Conservation (phyloP, 345 rosid genomes). For the Eutrema heterophyllum region DNA sequence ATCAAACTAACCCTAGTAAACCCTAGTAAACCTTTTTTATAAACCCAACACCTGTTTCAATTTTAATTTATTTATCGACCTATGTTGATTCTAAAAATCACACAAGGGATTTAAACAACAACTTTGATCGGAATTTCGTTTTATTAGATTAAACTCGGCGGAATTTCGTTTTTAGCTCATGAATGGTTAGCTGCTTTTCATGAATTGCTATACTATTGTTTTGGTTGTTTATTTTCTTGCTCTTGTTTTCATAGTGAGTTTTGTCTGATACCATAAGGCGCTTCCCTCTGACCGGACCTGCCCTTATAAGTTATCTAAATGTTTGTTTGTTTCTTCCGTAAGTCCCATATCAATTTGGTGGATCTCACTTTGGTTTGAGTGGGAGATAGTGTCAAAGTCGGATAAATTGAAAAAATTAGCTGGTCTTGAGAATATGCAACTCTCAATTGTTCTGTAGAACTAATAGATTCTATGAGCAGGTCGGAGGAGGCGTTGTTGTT, state of each 20-base stretch:
- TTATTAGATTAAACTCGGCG: too few species aligned
- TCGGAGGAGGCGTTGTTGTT: conserved; percentile 71
- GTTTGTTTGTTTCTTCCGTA: neutral
- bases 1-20: too few species aligned
- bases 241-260: neutral
- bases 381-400: neutral
- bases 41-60: too few species aligned
- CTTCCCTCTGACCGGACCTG: neutral
- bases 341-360: neutral
- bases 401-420: neutral
- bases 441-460: neutral
- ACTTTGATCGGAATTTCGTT: too few species aligned
- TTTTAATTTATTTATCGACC: too few species aligned
- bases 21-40: too few species aligned
- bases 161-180: too few species aligned
- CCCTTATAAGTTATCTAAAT: neutral
- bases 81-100: too few species aligned
- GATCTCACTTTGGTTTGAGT: neutral
- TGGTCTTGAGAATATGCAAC: conserved; percentile 3
- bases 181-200: neutral
- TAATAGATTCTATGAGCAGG: conserved; percentile 38
- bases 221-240: neutral
- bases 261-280: neutral
- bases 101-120: too few species aligned
- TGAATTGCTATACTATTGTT: neutral